phyloP scores from a whole-genome alignment of 177 flowering plant genomes.

The Telopea speciosissima region DNA sequence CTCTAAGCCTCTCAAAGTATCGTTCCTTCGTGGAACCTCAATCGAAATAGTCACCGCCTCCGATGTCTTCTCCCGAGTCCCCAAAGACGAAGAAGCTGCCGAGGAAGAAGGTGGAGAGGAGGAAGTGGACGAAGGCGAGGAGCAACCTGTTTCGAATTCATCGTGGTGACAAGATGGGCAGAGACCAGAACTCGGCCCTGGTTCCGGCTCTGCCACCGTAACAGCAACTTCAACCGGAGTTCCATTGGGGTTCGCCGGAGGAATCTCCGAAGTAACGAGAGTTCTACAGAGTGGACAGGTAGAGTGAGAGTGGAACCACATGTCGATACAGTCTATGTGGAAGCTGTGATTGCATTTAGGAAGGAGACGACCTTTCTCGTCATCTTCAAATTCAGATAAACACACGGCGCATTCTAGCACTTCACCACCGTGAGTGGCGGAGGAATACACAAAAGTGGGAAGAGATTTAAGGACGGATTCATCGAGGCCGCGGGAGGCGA shows the following conservation, averaged over 20 bases:
- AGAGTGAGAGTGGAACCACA: slow-evolving; percentile 92
- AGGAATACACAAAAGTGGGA: slow-evolving; percentile 50
- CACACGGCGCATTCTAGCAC: slow-evolving; percentile 81
- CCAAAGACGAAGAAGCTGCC: slow-evolving; percentile 24
- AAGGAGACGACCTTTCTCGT: slow-evolving; percentile 54
- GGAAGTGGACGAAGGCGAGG: slow-evolving; percentile 12
- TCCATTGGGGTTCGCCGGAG: background rate
- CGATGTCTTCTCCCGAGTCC: slow-evolving; percentile 25
- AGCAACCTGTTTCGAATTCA: slow-evolving; percentile 9
- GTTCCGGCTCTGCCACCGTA: slow-evolving; percentile 11
- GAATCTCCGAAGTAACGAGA: slow-evolving; percentile 34
- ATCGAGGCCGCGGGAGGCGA: slow-evolving; percentile 11
- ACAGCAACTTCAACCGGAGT: slow-evolving; percentile 13
- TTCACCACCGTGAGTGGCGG: slow-evolving; percentile 17
- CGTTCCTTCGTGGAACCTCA: slow-evolving; percentile 51
- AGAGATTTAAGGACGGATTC: slow-evolving; percentile 44
- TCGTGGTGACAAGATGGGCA: slow-evolving; percentile 19
- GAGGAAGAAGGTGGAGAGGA: background rate
- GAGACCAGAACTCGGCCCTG: slow-evolving; percentile 18
- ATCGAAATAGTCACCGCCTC: slow-evolving; percentile 25
- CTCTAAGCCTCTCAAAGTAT: background rate
- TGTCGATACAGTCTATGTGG: slow-evolving; percentile 80
- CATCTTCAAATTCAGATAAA: slow-evolving; percentile 69
- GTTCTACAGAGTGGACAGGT: slow-evolving; percentile 89
- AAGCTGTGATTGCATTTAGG: slow-evolving; percentile 76